Conservation (phyloP, 805 yeast genomes). For the Limtongia smithiae region DNA sequence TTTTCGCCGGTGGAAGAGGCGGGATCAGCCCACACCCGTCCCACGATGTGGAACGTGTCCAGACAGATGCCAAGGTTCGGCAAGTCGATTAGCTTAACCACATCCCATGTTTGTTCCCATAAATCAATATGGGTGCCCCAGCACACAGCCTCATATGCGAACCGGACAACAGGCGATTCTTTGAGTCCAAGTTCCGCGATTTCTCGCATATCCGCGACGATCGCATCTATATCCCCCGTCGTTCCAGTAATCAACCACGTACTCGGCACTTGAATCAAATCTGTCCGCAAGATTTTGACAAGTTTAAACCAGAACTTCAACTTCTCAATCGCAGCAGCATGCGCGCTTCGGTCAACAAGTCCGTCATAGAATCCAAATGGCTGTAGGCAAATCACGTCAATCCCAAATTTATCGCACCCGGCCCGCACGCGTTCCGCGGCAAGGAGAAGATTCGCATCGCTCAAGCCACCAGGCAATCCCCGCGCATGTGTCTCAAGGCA, state of each 20-base stretch:
- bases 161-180: constrained; percentile 21
- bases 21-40: constrained; percentile 25
- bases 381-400: constrained; percentile 4
- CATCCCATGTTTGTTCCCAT: constrained; percentile 28
- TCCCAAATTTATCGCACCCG: constrained; percentile 3
- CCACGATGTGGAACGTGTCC: constrained; percentile 37
- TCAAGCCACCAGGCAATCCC: background rate
- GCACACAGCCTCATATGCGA: constrained; percentile 36
- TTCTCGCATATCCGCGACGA: constrained; percentile 16
- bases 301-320: constrained; percentile 17
- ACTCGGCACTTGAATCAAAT: constrained; percentile 22
- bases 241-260: constrained; percentile 4
- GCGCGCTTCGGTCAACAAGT: constrained; percentile 4
- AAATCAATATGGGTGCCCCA: constrained; percentile 34
- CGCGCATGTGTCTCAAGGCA: constrained; percentile 6
- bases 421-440: background rate
- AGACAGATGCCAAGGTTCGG: constrained; percentile 36
- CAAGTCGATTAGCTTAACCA: constrained; percentile 31
- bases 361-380: constrained; percentile 18
- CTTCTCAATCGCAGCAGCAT: constrained; percentile 5
- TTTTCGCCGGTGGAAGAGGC: constrained; percentile 5
- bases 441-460: background rate
- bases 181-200: constrained; percentile 19
- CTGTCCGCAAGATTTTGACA: constrained; percentile 9
- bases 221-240: constrained; percentile 12